phyloP scores from a whole-genome alignment of 306 rosid genomes.

The Casuarina cunninghamiana region DNA sequence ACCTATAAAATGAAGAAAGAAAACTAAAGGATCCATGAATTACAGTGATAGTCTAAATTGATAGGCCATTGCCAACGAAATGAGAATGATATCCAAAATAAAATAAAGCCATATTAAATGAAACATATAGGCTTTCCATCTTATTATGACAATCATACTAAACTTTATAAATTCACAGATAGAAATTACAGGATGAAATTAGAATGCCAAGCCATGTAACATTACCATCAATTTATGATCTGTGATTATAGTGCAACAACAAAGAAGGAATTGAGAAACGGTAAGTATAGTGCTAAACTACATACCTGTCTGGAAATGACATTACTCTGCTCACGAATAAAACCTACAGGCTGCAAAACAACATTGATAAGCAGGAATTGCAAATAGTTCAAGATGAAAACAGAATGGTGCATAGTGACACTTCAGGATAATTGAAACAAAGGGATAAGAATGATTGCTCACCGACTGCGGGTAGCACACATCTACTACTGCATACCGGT shows the following conservation, averaged over 20 bases:
- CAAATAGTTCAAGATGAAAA: conserved; percentile 15
- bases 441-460: conserved; percentile 40
- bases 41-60: neutral
- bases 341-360: conserved; percentile 77
- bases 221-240: neutral
- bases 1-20: neutral
- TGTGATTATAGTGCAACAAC: neutral
- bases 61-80: neutral
- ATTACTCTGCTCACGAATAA: conserved; percentile 82
- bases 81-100: neutral
- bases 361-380: conserved; percentile 24
- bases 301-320: conserved; percentile 81
- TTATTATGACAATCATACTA: neutral
- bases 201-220: neutral
- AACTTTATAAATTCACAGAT: neutral
- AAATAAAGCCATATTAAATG: too few relatives aligned
- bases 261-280: neutral
- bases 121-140: neutral
- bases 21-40: neutral
- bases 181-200: neutral
- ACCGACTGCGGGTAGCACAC: conserved; percentile 92
- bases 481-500: conserved; percentile 88
- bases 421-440: conserved; percentile 2
- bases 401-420: conserved; percentile 3
- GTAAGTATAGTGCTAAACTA: conserved; percentile 14